Evolutionary conservation across 257 asterid species (phyloP).

Genomic region (Fraxinus quadrangulata): DNA sequence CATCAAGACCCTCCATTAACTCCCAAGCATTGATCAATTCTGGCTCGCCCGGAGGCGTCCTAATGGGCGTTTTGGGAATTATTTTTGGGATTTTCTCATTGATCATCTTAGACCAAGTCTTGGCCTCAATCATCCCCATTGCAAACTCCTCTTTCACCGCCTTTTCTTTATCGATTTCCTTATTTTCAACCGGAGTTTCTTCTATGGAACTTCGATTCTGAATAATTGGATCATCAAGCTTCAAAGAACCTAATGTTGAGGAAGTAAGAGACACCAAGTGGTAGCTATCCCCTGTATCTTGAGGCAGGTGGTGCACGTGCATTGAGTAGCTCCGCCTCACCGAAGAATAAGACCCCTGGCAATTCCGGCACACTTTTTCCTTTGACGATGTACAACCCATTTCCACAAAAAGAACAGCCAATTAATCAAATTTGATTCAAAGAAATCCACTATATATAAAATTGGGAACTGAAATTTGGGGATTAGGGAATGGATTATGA

Average conservation of each 20-base stretch:
- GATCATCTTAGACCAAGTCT: slow-evolving; percentile 79
- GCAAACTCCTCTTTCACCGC: slow-evolving; percentile 56
- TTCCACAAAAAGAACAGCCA: slow-evolving; percentile 1
- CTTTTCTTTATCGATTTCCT: slow-evolving; percentile 17
- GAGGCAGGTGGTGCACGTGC: slow-evolving; percentile 55
- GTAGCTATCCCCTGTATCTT: slow-evolving; percentile 46
- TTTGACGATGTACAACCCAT: slow-evolving; percentile 95
- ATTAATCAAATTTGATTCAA: not conserved
- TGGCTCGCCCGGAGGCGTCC: slow-evolving; percentile 86
- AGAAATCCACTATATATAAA: not conserved
- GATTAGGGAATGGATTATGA: slow-evolving; percentile 39
- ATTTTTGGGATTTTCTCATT: slow-evolving; percentile 69
- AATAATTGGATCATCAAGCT: slow-evolving; percentile 53
- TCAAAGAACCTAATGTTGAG: slow-evolving; percentile 76
- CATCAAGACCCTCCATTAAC: slow-evolving; percentile 90
- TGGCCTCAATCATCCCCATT: slow-evolving; percentile 79
- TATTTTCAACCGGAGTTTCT: slow-evolving; percentile 19
- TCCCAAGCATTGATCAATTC: slow-evolving; percentile 90
- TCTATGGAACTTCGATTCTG: slow-evolving; percentile 28
- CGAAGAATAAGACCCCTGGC: slow-evolving; percentile 59
- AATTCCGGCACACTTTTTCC: slow-evolving; percentile 60
- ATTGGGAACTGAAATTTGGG: slow-evolving; percentile 18
- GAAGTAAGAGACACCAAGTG: slow-evolving; percentile 82
- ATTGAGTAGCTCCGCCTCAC: slow-evolving; percentile 75
- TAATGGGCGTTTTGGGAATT: slow-evolving; percentile 58